phyloP scores from a whole-genome alignment of 257 asterid genomes.

The Nicotiana paniculata region DNA sequence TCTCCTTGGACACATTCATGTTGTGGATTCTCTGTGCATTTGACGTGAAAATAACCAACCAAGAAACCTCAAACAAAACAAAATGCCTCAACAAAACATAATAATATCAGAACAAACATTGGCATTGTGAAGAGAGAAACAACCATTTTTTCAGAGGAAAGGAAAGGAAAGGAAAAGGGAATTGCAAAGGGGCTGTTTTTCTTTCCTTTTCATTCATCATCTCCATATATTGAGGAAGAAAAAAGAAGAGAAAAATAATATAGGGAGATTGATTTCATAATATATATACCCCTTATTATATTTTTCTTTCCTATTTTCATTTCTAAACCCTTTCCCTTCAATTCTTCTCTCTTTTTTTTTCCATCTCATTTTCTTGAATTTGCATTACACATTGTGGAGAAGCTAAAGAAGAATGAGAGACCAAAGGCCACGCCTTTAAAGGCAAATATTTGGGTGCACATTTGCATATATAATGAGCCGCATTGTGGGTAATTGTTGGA shows the following conservation, averaged over 20 bases:
- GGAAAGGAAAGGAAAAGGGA: background rate
- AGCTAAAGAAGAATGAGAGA: background rate
- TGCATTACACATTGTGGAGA: background rate
- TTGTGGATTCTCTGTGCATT: conserved; percentile 17
- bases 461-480: background rate
- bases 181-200: conserved; percentile 16
- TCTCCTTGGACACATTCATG: conserved; percentile 16
- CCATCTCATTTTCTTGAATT: background rate
- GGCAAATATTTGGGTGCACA: background rate
- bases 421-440: background rate
- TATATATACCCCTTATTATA: background rate
- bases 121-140: background rate
- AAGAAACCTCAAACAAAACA: conserved; percentile 1
- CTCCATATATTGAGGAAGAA: background rate
- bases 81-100: no score
- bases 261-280: background rate
- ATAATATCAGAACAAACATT: background rate
- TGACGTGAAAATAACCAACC: conserved; percentile 20
- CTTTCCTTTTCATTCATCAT: conserved; percentile 13
- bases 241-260: background rate
- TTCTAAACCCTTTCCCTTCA: background rate
- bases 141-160: background rate
- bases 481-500: background rate
- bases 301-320: background rate
- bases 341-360: background rate